These are phyloP conservation scores for Fusarium sublunatum DNA, from an alignment of 2,329 filamentous ascomycete genomes.

Conservation along the genomic window DNA sequence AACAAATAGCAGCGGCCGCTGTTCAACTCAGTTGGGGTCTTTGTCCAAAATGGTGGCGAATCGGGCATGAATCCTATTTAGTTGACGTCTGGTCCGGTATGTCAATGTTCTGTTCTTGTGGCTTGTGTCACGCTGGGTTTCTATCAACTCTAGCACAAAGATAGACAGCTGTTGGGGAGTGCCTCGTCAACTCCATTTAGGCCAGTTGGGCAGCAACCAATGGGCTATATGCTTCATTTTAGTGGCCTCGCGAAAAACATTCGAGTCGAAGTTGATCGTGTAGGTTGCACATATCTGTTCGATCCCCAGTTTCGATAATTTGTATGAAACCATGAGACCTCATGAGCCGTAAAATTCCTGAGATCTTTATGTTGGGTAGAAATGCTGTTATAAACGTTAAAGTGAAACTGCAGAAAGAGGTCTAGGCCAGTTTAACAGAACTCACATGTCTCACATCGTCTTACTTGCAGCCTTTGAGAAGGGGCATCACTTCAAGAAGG, in stretches of 20 bases:
- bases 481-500: no score
- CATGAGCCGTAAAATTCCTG: no score
- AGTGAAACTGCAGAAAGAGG: no score
- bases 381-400: no score
- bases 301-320: no score
- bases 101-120: neutral
- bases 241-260: no score
- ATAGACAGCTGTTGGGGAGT: no score
- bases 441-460: no score
- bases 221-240: neutral
- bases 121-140: conserved; percentile 10
- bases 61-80: conserved; percentile 17
- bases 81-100: neutral
- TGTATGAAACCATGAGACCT: no score
- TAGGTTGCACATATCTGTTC: neutral
- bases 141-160: neutral
- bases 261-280: neutral
- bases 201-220: neutral
- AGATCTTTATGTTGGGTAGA: no score
- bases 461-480: no score
- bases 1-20: neutral
- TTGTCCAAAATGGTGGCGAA: conserved; percentile 3
- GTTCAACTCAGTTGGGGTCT: neutral
- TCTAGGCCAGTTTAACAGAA: no score
- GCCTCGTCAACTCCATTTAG: neutral